These are phyloP conservation scores for Harrya chromipes DNA, from an alignment of 768 basidiomycete species.

Conservation along the genomic window DNA sequence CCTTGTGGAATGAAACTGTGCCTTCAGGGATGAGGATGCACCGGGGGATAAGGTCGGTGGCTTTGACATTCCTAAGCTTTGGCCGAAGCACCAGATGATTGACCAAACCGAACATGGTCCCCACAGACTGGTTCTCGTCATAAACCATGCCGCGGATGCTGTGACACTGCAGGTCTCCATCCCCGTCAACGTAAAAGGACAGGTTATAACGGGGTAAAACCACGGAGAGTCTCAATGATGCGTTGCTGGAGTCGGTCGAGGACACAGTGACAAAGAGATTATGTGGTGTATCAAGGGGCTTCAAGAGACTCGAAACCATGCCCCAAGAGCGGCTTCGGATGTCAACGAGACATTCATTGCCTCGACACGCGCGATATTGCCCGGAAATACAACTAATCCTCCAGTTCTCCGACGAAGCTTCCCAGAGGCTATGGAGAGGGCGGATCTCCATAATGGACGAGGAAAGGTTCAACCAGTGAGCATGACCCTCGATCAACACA, in stretches of 20 bases:
- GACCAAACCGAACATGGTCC: slow-evolving; percentile 42
- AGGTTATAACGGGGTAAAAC: slow-evolving; percentile 40
- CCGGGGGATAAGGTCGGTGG: not conserved
- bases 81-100: slow-evolving; percentile 39
- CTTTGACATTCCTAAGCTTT: slow-evolving; percentile 1
- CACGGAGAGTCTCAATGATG: slow-evolving; percentile 21
- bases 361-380: slow-evolving; percentile 2
- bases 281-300: slow-evolving; percentile 18
- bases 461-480: slow-evolving; percentile 30
- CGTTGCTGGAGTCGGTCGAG: not conserved
- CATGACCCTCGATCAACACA: slow-evolving; percentile 18
- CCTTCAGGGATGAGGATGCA: slow-evolving; percentile 40
- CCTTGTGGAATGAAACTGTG: slow-evolving; percentile 27
- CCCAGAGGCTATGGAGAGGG: slow-evolving; percentile 23
- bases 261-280: slow-evolving; percentile 21
- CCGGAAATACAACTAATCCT: slow-evolving; percentile 7
- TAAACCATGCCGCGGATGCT: slow-evolving; percentile 41
- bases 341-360: slow-evolving; percentile 20
- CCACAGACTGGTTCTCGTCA: slow-evolving; percentile 38
- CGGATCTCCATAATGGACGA: slow-evolving; percentile 26
- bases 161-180: slow-evolving; percentile 35
- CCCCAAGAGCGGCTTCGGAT: slow-evolving; percentile 23
- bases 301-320: slow-evolving; percentile 22
- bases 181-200: slow-evolving; percentile 35
- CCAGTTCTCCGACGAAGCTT: slow-evolving; percentile 25